phyloP scores from a whole-genome alignment of 1,284 basidiomycete genomes.

The Schizophyllum commune region DNA sequence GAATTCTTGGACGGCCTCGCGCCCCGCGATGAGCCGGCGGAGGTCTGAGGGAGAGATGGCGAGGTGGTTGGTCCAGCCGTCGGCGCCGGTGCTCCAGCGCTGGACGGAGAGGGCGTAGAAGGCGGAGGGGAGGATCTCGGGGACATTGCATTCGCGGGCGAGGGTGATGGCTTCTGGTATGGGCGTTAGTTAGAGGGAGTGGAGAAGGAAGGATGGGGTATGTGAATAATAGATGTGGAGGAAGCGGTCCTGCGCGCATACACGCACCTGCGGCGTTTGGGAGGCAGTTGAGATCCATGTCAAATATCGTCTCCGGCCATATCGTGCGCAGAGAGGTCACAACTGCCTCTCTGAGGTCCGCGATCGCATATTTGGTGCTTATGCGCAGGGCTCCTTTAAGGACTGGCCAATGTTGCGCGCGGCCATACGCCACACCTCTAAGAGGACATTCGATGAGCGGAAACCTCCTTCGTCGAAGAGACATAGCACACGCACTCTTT shows the following conservation, averaged over 20 bases:
- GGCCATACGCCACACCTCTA: constrained; percentile 17
- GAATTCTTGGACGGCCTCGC: constrained; percentile 21
- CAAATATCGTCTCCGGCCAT: constrained; percentile 23
- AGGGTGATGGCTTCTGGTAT: constrained; percentile 21
- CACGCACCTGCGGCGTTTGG: constrained; percentile 25
- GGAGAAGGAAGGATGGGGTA: background rate
- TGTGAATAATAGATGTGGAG: background rate
- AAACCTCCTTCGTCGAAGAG: background rate
- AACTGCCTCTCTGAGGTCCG: constrained; percentile 20
- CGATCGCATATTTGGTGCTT: constrained; percentile 27
- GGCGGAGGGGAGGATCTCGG: constrained; percentile 23
- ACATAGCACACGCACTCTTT: constrained; percentile 18
- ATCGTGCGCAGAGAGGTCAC: constrained; percentile 16
- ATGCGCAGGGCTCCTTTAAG: constrained; percentile 24
- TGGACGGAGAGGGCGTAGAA: constrained; percentile 28
- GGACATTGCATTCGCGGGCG: constrained; percentile 20
- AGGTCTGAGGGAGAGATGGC: constrained; percentile 22
- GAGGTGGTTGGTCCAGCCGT: constrained; percentile 23
- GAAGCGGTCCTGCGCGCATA: background rate
- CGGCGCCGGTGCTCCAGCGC: constrained; percentile 19
- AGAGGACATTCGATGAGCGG: too few relatives aligned
- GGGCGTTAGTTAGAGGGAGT: too few relatives aligned
- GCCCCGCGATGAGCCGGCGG: constrained; percentile 24
- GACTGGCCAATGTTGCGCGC: constrained; percentile 17
- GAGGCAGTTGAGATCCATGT: constrained; percentile 21